phyloP scores from a whole-genome alignment of 495 filamentous ascomycete species.

The Astrothelium subdiscretum region DNA sequence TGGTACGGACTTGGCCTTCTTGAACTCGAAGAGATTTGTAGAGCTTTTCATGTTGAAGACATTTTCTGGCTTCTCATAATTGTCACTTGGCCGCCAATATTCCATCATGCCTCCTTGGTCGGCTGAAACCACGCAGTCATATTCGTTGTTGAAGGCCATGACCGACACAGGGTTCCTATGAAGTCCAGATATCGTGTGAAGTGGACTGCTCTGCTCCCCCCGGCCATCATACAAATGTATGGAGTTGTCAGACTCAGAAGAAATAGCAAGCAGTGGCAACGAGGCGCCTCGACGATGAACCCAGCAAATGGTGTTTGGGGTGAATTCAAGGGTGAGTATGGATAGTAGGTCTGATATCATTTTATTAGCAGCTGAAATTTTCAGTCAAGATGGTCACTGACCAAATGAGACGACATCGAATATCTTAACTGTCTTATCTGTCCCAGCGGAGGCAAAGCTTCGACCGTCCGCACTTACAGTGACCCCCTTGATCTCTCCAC shows the following conservation, averaged over 20 bases:
- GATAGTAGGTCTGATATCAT: constrained; percentile 56
- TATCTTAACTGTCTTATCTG: constrained; percentile 81
- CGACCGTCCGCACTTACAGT: constrained; percentile 80
- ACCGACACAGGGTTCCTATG: constrained; percentile 69
- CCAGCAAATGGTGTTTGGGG: constrained; percentile 79
- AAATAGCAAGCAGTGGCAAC: constrained; percentile 77
- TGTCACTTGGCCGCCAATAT: constrained; percentile 76
- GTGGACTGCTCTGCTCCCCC: constrained; percentile 59
- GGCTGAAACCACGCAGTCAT: constrained; percentile 78
- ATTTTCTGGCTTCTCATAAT: constrained; percentile 80
- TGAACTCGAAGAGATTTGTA: constrained; percentile 93
- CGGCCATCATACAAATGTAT: constrained; percentile 84
- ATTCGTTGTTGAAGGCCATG: constrained; percentile 81
- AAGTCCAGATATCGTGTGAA: constrained; percentile 62
- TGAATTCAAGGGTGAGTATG: constrained; percentile 62
- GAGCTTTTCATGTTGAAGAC: constrained; percentile 87
- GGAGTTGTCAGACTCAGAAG: constrained; percentile 56
- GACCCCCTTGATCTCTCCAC: constrained; percentile 70
- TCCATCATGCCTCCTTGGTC: constrained; percentile 93
- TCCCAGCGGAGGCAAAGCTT: constrained; percentile 83
- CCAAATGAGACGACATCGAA: constrained; percentile 93
- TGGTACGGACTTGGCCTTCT: constrained; percentile 76
- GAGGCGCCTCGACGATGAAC: constrained; percentile 82
- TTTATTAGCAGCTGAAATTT: constrained; percentile 7
- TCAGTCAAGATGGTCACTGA: constrained; percentile 20